Evolutionary conservation across 1,139 yeast species (phyloP), one percentile per base, ranked within the genome.

Genomic region (Candida glucosophila): DNA sequence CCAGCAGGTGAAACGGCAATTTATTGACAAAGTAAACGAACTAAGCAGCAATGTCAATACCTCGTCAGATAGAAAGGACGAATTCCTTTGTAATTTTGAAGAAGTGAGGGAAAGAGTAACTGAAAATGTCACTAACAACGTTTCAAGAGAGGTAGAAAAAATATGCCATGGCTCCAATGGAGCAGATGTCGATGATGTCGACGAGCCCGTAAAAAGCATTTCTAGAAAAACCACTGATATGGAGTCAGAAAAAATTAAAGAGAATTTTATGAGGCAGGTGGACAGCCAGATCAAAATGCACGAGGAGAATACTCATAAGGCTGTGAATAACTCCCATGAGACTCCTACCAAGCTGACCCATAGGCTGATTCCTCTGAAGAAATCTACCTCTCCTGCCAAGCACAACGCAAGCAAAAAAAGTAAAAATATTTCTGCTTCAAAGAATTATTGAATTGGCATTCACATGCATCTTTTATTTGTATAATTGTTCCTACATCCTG

Each of bases 141-240:
- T 46, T 5, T 37, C 43, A 22, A 43, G 34, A 24, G 50, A 46
- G 24, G 48, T 46, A 5, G 47, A 43, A n/a, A n/a, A n/a, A n/a
- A n/a, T n/a, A n/a, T n/a, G n/a, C n/a, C n/a, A n/a, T 8, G 18
- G 18, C 18, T 16, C n/a, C 8, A 16, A 16, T 16, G n/a, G 8
- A 8, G n/a, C 18, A n/a, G n/a, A 16, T 8, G 9, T n/a, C n/a
- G 18, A 16, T 16, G 18, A 16, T 16, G 18, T 16, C n/a, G 8
- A 8, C 18, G 18, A 16, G 18, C 18, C 8, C 18, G 9, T 8
- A 8, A 8, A 8, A 16, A 16, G n/a, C n/a, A n/a, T n/a, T n/a
- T n/a, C n/a, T n/a, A n/a, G n/a, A 22, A 22, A 25, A 14, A 17
- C 20, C 17, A 25, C 28, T 16, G 41, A 42, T 21, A 43, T 36